Percentiles rank a stretch among this genome's conserved stretches.
Conservation (phyloP, 2,329 filamentous ascomycete genomes). For the Xylaria hypoxylon region DNA sequence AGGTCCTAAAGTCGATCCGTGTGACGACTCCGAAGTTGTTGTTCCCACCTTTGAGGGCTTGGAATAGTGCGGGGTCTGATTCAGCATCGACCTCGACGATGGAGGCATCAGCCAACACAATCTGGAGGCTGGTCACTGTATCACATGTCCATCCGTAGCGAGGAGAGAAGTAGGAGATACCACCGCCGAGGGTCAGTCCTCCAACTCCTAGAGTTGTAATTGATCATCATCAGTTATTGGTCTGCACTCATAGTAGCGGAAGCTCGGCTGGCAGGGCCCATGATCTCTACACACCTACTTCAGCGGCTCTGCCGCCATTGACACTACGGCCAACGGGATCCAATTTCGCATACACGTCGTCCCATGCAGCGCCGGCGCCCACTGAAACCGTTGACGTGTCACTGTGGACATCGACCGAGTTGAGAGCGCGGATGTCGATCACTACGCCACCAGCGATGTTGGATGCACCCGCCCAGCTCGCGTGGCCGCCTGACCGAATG, state of each 20-base stretch:
- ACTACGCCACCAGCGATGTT: constrained; percentile 57
- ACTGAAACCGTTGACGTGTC: constrained; percentile 50
- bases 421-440: constrained; percentile 57
- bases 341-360: constrained; percentile 55
- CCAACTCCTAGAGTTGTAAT: constrained; percentile 25
- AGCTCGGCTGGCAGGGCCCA: not conserved
- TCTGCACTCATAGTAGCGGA: too few relatives aligned
- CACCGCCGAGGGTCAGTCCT: constrained; percentile 26
- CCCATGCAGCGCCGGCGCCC: constrained; percentile 59
- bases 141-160: constrained; percentile 34
- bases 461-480: constrained; percentile 57
- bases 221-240: not conserved
- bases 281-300: constrained; percentile 16
- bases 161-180: constrained; percentile 27
- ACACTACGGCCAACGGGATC: constrained; percentile 46
- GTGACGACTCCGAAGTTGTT: constrained; percentile 46
- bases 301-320: constrained; percentile 30
- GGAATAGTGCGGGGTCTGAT: constrained; percentile 35
- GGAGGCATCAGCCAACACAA: constrained; percentile 16
- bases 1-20: constrained; percentile 34
- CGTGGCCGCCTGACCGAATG: constrained; percentile 65
- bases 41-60: constrained; percentile 37
- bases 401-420: constrained; percentile 52
- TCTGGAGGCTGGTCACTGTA: constrained; percentile 35
- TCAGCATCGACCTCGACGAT: constrained; percentile 25